Evolutionary conservation across 129 eudicot species (phyloP).

Genomic region (Gnaphalium uliginosum): DNA sequence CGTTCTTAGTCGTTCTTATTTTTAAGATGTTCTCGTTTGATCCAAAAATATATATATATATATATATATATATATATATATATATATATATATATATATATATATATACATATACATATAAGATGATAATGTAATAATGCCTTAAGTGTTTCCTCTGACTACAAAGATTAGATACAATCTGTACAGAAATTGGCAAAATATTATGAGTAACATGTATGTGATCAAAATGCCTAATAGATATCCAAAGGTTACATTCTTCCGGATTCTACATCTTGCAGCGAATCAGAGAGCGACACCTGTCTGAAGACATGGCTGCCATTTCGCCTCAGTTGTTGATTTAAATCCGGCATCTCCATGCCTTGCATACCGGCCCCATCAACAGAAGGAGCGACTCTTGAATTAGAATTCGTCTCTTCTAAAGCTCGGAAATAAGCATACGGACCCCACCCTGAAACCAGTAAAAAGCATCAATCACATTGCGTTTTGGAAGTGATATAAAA

Average conservation of each 20-base stretch:
- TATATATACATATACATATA: too few relatives aligned
- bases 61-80: too few relatives aligned
- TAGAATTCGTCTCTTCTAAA: slow-evolving; percentile 50
- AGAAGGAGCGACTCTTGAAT: slow-evolving; percentile 27
- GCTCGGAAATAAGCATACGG: slow-evolving; percentile 86
- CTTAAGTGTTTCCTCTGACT: slow-evolving; percentile 24
- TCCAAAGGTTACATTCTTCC: slow-evolving; percentile 38
- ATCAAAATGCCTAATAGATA: slow-evolving; percentile 6
- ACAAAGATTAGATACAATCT: slow-evolving; percentile 25
- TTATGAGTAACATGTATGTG: not conserved
- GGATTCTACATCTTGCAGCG: slow-evolving; percentile 42
- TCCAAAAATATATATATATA: too few relatives aligned
- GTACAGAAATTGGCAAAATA: slow-evolving; percentile 28
- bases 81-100: too few relatives aligned
- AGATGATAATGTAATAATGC: slow-evolving; percentile 15
- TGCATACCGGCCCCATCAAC: slow-evolving; percentile 30
- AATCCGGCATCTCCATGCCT: slow-evolving; percentile 22
- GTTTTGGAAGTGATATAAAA: not conserved
- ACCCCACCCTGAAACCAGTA: slow-evolving; percentile 57
- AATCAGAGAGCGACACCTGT: slow-evolving; percentile 26
- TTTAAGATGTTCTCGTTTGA: too few relatives aligned
- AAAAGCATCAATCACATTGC: not conserved
- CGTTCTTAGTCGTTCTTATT: too few relatives aligned
- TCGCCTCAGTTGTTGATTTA: slow-evolving; percentile 31
- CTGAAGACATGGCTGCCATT: slow-evolving; percentile 26